These are phyloP conservation scores for Onygenales sp. DNA, from an alignment of 2,329 filamentous ascomycete genomes.

Conservation along the genomic window DNA sequence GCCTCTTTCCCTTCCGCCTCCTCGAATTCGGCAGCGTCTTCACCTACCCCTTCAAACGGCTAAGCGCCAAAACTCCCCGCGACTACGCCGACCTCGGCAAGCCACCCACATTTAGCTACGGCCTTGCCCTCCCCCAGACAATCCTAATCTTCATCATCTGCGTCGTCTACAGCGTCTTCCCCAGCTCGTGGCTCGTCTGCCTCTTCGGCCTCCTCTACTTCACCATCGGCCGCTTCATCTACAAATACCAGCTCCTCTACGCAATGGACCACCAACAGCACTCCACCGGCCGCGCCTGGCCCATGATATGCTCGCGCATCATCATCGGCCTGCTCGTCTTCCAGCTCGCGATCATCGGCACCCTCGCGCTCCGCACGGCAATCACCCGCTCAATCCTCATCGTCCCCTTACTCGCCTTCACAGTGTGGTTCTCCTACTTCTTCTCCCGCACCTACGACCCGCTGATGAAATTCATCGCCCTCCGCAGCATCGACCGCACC, in stretches of 20 bases:
- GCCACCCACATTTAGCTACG: slow-evolving; percentile 86
- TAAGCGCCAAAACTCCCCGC: slow-evolving; percentile 76
- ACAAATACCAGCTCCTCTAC: slow-evolving; percentile 96
- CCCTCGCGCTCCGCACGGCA: slow-evolving; percentile 65
- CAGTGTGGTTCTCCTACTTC: slow-evolving; percentile 81
- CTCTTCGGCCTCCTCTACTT: slow-evolving; percentile 63
- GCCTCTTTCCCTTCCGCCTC: slow-evolving; percentile 83
- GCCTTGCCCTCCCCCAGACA: slow-evolving; percentile 88
- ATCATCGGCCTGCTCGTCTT: slow-evolving; percentile 81
- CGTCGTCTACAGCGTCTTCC: slow-evolving; percentile 83
- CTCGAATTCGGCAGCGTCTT: slow-evolving; percentile 80
- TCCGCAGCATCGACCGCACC: slow-evolving; percentile 68
- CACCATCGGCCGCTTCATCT: slow-evolving; percentile 69
- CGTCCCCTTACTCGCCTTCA: slow-evolving; percentile 65
- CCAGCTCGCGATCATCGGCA: slow-evolving; percentile 81
- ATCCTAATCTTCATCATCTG: slow-evolving; percentile 92
- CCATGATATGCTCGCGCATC: slow-evolving; percentile 89
- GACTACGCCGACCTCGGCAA: slow-evolving; percentile 75
- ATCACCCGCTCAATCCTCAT: slow-evolving; percentile 65
- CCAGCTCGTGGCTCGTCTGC: slow-evolving; percentile 69
- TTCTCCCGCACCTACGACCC: slow-evolving; percentile 76
- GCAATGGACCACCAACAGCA: slow-evolving; percentile 97
- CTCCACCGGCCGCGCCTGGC: slow-evolving; percentile 87
- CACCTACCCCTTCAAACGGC: slow-evolving; percentile 69
- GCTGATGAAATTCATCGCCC: slow-evolving; percentile 81